These are phyloP conservation scores for Leucogyrophana mollusca DNA, from an alignment of 768 basidiomycete species.

Conservation along the genomic window DNA sequence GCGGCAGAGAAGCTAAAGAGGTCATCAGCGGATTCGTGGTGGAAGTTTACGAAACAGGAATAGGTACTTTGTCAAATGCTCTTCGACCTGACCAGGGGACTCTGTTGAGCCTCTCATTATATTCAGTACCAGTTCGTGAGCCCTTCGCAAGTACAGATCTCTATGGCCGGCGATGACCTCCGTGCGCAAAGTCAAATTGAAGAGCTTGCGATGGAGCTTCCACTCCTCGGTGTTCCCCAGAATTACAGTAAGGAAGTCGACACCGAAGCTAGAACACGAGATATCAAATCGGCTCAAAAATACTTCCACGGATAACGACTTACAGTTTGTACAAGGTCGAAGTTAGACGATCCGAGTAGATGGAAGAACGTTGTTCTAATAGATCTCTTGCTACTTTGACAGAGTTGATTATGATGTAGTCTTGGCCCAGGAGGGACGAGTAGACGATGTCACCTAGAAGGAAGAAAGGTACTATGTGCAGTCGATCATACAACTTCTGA, in stretches of 20 bases:
- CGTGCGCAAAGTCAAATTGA: slow-evolving; percentile 14
- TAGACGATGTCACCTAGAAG: slow-evolving; percentile 26
- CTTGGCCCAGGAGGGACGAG: slow-evolving; percentile 23
- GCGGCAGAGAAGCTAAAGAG: slow-evolving; percentile 26
- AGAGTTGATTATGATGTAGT: slow-evolving; percentile 26
- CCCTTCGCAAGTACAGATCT: slow-evolving; percentile 11
- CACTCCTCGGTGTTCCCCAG: slow-evolving; percentile 18
- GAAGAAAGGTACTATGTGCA: neutral
- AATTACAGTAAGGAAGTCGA: slow-evolving; percentile 12
- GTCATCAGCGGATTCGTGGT: neutral
- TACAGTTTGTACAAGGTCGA: slow-evolving; percentile 19
- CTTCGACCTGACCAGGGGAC: slow-evolving; percentile 1
- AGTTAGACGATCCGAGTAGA: slow-evolving; percentile 27
- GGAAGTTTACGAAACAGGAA: neutral
- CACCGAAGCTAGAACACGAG: slow-evolving; percentile 11
- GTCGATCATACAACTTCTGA: neutral
- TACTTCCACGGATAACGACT: too few relatives aligned
- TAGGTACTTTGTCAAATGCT: slow-evolving; percentile 9
- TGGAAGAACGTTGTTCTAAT: slow-evolving; percentile 28
- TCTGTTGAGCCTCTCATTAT: neutral
- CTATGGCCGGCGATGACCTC: slow-evolving; percentile 5
- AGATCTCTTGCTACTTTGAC: slow-evolving; percentile 21
- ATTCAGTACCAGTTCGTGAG: slow-evolving; percentile 5
- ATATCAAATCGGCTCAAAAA: neutral
- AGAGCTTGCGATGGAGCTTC: slow-evolving; percentile 16